Evolutionary conservation across 345 rosid genomes (phyloP), one percentile per base, ranked within the genome.

Genomic region (Gossypium anomalum): DNA sequence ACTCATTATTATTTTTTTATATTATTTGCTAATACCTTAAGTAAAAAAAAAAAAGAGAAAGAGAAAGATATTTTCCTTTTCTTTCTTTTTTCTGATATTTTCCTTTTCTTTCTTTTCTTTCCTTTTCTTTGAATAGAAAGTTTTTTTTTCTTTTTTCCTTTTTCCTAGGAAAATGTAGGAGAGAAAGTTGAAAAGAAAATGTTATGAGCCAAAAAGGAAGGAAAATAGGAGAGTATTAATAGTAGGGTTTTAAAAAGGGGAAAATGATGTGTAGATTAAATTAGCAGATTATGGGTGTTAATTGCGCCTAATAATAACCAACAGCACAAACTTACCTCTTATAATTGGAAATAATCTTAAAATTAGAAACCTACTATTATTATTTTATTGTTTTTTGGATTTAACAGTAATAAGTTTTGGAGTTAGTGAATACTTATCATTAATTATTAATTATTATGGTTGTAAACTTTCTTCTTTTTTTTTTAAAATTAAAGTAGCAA

Each of bases 1-100:
- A 76, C 94, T 90, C 98, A 93, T 93, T 16, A 53, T 77, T n/a
- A 1, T 61, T 72, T 5, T 5, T 47, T 9, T 0, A 19, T 57
- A 22, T 57, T 51, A 14, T 59, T 9, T 16, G 27, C 4, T 12
- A 20, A 19, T 19, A 4, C 29, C 44, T 44, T 1, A 2, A 16
- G 34, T 34, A 56, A 12, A 25, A 58, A 12, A 48, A 2, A 25
- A 6, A 34, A 0, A 0, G 1, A 29, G 4, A 29, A 0, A 34
- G 34, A 29, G 5, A 29, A 7, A 34, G 7, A 45, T 9, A 14
- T 55, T 45, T 71, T 57, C 4, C 2, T 19, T 71, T 38, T 65
- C 3, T n/a, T 20, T 29, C 29, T 27, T 53, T 53, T 3, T 9
- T 9, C 6, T 9, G 5, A 45, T 9, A 13, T 34, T 44, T 71